Evolutionary conservation across 306 rosid species (phyloP).

Genomic region (Elaeagnus macrophylla): DNA sequence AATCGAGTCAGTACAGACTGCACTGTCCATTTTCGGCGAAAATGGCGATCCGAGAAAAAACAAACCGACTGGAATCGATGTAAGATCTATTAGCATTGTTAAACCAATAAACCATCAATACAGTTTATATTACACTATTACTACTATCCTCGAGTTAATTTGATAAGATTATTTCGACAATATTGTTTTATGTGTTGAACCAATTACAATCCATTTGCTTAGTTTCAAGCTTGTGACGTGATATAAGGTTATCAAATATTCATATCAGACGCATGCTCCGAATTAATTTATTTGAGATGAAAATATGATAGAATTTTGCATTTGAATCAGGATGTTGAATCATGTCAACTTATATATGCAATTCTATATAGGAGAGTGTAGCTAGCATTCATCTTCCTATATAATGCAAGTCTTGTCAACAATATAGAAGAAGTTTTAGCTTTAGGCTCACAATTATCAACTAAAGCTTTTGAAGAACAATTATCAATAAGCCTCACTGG

Average conservation of each 20-base stretch:
- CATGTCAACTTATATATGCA: no score
- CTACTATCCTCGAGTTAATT: no score
- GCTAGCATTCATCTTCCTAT: no score
- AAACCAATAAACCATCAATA: background rate
- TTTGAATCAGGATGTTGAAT: background rate
- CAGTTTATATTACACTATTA: no score
- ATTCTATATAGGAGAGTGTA: no score
- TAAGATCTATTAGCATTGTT: constrained; percentile 22
- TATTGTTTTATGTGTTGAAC: background rate
- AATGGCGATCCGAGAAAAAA: constrained; percentile 40
- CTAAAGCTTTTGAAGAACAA: no score
- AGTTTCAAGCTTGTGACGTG: background rate
- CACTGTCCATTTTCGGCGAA: constrained; percentile 57
- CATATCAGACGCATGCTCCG: no score
- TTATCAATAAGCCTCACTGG: no score
- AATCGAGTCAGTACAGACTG: constrained; percentile 61
- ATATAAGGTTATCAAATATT: background rate
- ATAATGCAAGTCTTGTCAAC: no score
- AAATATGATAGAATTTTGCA: background rate
- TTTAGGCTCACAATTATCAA: no score
- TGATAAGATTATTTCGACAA: no score
- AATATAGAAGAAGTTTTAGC: no score
- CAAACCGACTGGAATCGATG: constrained; percentile 27
- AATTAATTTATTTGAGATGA: background rate
- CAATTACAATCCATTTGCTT: background rate